phyloP scores from a whole-genome alignment of 1,284 basidiomycete genomes.

The Ustilago hordei region DNA sequence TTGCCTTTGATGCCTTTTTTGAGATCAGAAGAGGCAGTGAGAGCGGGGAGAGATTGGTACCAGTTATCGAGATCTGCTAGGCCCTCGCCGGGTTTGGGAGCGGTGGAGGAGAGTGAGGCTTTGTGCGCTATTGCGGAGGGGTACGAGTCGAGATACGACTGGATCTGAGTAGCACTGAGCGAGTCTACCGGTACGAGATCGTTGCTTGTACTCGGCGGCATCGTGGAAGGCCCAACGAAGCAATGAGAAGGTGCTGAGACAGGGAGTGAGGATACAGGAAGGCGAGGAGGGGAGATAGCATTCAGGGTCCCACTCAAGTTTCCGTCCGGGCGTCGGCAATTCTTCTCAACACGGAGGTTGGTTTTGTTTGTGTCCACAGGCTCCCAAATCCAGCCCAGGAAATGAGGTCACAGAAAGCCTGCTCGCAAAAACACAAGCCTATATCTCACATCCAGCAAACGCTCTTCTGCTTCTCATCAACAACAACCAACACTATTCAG shows the following conservation, averaged over 20 bases:
- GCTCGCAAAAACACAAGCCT: neutral
- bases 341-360: neutral
- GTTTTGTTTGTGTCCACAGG: neutral
- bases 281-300: neutral
- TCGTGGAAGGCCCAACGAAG: neutral
- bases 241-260: neutral
- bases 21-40: neutral
- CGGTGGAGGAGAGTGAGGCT: neutral
- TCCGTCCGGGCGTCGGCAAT: neutral
- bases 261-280: neutral
- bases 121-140: conserved; percentile 6
- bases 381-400: neutral
- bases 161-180: conserved; percentile 3
- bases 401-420: neutral
- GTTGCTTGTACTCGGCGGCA: conserved; percentile 1
- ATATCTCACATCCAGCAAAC: no score
- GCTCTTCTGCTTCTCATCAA: no score
- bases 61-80: conserved; percentile 17
- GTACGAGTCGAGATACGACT: conserved; percentile 2
- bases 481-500: no score
- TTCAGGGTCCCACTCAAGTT: conserved; percentile 6
- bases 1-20: conserved; percentile 9
- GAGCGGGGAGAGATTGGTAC: conserved; percentile 19
- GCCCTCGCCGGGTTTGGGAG: neutral
- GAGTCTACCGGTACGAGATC: neutral